Conservation (phyloP, 176 grass and related monocot species). For the Lolium multiflorum region DNA sequence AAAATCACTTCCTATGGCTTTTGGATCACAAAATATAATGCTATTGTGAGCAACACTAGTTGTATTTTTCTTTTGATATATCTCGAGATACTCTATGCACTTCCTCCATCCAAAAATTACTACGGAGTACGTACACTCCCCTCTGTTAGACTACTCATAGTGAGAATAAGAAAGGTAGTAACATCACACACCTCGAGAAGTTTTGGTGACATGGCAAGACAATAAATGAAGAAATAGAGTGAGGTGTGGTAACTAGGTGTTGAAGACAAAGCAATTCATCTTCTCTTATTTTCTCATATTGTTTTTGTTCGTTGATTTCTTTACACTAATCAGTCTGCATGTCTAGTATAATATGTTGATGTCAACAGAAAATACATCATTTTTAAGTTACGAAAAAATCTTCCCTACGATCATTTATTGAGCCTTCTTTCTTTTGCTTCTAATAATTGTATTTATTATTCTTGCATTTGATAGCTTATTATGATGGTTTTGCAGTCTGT, state of each 20-base stretch:
- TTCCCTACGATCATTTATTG: constrained; percentile 28
- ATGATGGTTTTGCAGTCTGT: constrained; percentile 74
- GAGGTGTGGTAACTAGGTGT: background rate
- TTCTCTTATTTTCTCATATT: constrained; percentile 23
- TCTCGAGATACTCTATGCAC: no score
- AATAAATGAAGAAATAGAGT: no score
- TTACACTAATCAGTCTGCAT: constrained; percentile 27
- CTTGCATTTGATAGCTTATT: constrained; percentile 43
- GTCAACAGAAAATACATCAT: constrained; percentile 31
- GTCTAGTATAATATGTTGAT: constrained; percentile 26
- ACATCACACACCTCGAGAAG: no score
- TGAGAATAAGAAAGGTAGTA: no score
- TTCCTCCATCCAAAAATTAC: no score
- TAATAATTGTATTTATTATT: constrained; percentile 8
- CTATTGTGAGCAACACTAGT: background rate
- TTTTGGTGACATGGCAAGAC: no score
- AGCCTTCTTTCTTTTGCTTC: constrained; percentile 4
- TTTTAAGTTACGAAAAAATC: constrained; percentile 15
- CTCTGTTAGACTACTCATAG: no score
- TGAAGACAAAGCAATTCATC: constrained; percentile 22
- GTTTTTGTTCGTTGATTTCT: constrained; percentile 13
- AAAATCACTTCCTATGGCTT: constrained; percentile 26
- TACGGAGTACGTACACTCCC: no score
- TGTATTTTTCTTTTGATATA: no score
- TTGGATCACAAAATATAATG: constrained; percentile 11